A percentile compares a stretch with the other conserved stretches of the same genome.
These are phyloP conservation scores for Candida boleticola DNA, from an alignment of 805 yeast species.

Conservation along the genomic window DNA sequence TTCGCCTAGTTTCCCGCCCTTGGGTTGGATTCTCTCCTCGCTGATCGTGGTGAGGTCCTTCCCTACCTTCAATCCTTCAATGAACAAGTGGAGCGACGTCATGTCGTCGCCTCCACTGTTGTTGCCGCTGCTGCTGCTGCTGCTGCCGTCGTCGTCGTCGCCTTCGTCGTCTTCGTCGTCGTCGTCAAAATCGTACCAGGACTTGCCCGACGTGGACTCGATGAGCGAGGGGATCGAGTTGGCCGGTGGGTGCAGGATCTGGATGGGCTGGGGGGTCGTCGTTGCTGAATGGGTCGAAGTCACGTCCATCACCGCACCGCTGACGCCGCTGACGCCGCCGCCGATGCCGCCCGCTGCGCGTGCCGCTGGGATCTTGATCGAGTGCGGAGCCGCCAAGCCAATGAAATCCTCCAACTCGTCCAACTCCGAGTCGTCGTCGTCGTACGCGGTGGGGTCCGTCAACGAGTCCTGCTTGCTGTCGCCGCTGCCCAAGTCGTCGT, in stretches of 20 bases:
- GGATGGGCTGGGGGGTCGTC: not conserved
- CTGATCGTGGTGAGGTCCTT: not conserved
- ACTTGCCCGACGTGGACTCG: slow-evolving; percentile 29
- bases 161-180: slow-evolving; percentile 18
- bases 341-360: not conserved
- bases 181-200: slow-evolving; percentile 36
- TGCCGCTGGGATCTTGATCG: slow-evolving; percentile 1
- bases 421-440: slow-evolving; percentile 1
- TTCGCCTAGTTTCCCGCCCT: not conserved
- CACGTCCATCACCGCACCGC: not conserved
- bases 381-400: not conserved
- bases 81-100: slow-evolving; percentile 5
- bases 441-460: slow-evolving; percentile 2
- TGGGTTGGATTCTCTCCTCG: not conserved
- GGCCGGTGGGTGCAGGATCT: not conserved
- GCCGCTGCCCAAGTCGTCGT: slow-evolving; percentile 19
- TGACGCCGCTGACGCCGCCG: not conserved
- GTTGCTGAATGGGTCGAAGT: not conserved
- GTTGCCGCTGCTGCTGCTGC: not conserved
- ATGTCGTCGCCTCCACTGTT: not conserved
- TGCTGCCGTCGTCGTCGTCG: not conserved
- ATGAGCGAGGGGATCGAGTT: slow-evolving; percentile 26
- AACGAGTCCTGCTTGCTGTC: slow-evolving; percentile 3
- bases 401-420: slow-evolving; percentile 3
- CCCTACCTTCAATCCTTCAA: slow-evolving; percentile 1